Conservation (phyloP, 345 rosid species). For the Cardamine resedifolia region DNA sequence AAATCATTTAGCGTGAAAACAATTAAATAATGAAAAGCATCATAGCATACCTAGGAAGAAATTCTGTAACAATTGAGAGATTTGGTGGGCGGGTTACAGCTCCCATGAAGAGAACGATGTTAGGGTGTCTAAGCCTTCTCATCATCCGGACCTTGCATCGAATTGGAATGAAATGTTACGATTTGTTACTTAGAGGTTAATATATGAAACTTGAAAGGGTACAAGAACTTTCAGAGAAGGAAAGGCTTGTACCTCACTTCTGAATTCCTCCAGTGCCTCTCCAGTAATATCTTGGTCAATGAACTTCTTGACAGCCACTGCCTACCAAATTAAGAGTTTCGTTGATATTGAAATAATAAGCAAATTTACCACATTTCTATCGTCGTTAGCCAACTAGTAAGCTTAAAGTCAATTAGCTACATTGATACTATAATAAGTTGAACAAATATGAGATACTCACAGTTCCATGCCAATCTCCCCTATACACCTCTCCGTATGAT, state of each 20-base stretch:
- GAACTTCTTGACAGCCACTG: conserved; percentile 94
- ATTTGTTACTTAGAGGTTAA: conserved; percentile 1
- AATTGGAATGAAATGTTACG: conserved; percentile 20
- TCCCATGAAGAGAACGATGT: conserved; percentile 99
- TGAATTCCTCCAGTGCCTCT: conserved; percentile 83
- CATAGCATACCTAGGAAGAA: conserved; percentile 75
- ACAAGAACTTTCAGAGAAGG: background rate
- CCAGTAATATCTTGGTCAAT: conserved; percentile 79
- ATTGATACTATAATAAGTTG: background rate
- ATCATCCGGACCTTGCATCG: conserved; percentile 70
- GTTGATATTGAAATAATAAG: conserved; percentile 19
- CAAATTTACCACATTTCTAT: background rate
- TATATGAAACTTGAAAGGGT: conserved; percentile 5
- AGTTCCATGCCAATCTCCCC: conserved; percentile 98
- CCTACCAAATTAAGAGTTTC: conserved; percentile 48
- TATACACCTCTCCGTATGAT: conserved; percentile 96
- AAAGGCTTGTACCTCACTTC: conserved; percentile 65
- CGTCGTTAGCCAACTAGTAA: background rate
- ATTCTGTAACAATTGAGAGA: conserved; percentile 91
- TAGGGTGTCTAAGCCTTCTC: conserved; percentile 88
- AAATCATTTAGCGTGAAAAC: conserved; percentile 7
- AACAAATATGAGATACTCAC: conserved; percentile 52
- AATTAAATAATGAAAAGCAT: background rate
- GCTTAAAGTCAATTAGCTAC: background rate
- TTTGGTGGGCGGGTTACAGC: conserved; percentile 90